phyloP scores from a whole-genome alignment of 2,329 filamentous ascomycete species.

The Epicoccum nigrum region DNA sequence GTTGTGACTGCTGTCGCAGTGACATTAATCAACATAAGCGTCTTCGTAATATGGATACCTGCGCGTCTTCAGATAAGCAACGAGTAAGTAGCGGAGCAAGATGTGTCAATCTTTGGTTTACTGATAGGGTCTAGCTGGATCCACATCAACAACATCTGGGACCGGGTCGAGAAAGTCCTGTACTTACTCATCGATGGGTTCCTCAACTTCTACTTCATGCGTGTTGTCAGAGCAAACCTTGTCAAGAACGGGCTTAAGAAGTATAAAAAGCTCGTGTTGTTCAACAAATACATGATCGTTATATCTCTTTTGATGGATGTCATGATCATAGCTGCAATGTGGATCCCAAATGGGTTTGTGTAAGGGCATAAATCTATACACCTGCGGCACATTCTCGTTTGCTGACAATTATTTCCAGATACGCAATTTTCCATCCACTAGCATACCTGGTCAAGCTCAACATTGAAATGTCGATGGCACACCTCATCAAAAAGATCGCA shows the following conservation, averaged over 20 bases:
- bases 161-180: slow-evolving; percentile 35
- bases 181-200: slow-evolving; percentile 31
- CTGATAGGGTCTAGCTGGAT: slow-evolving; percentile 20
- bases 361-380: slow-evolving; percentile 18
- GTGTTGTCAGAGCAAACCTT: slow-evolving; percentile 31
- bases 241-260: slow-evolving; percentile 35
- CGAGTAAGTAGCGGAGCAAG: slow-evolving; percentile 9
- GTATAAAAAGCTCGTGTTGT: slow-evolving; percentile 34
- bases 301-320: slow-evolving; percentile 38
- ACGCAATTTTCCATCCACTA: slow-evolving; percentile 56
- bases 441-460: slow-evolving; percentile 56
- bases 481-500: slow-evolving; percentile 48
- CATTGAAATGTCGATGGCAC: slow-evolving; percentile 43
- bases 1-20: slow-evolving; percentile 23
- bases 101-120: no score
- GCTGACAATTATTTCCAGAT: slow-evolving; percentile 31
- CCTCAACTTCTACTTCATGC: slow-evolving; percentile 38
- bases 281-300: slow-evolving; percentile 35
- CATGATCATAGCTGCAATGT: slow-evolving; percentile 52
- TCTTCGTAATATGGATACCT: slow-evolving; percentile 39
- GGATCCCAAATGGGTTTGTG: slow-evolving; percentile 49
- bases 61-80: slow-evolving; percentile 32
- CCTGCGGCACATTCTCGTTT: background rate
- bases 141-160: slow-evolving; percentile 33
- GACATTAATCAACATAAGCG: slow-evolving; percentile 38